phyloP scores from a whole-genome alignment of 1,284 basidiomycete genomes.

The Somion occarium region DNA sequence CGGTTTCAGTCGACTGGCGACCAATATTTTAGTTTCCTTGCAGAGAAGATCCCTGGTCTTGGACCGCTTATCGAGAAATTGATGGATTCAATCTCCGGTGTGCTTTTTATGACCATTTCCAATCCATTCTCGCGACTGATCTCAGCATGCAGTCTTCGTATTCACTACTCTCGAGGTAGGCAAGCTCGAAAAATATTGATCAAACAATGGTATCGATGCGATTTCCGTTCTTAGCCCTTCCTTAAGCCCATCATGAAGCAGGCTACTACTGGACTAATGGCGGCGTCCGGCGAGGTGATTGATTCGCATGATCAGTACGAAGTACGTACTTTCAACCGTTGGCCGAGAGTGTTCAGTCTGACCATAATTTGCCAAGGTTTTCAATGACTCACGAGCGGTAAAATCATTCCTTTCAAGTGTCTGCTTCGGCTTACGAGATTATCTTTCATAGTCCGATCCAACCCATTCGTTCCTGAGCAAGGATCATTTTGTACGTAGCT shows the following conservation, averaged over 20 bases:
- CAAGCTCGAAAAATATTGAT: background rate
- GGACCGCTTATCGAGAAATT: constrained; percentile 78
- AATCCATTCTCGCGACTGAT: background rate
- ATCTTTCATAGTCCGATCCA: constrained; percentile 61
- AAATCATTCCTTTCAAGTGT: constrained; percentile 19
- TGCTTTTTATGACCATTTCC: constrained; percentile 14
- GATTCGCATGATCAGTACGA: constrained; percentile 79
- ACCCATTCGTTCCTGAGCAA: constrained; percentile 83
- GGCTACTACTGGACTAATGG: constrained; percentile 57
- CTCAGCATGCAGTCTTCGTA: constrained; percentile 55
- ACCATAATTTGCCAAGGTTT: constrained; percentile 42
- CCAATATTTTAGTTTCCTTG: background rate
- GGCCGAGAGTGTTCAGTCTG: too few species aligned
- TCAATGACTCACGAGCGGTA: constrained; percentile 73
- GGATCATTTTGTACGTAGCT: constrained; percentile 66
- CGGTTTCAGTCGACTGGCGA: too few species aligned
- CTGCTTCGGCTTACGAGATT: background rate
- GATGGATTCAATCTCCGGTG: constrained; percentile 67
- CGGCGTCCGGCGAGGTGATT: constrained; percentile 73
- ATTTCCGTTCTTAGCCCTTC: constrained; percentile 70
- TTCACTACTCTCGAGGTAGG: constrained; percentile 60
- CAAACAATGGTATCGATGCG: background rate
- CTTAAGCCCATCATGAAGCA: constrained; percentile 67
- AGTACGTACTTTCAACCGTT: too few species aligned
- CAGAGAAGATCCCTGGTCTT: constrained; percentile 70